These are phyloP conservation scores for Xylariales sp. DNA, from an alignment of 2,329 filamentous ascomycete genomes.

Conservation along the genomic window DNA sequence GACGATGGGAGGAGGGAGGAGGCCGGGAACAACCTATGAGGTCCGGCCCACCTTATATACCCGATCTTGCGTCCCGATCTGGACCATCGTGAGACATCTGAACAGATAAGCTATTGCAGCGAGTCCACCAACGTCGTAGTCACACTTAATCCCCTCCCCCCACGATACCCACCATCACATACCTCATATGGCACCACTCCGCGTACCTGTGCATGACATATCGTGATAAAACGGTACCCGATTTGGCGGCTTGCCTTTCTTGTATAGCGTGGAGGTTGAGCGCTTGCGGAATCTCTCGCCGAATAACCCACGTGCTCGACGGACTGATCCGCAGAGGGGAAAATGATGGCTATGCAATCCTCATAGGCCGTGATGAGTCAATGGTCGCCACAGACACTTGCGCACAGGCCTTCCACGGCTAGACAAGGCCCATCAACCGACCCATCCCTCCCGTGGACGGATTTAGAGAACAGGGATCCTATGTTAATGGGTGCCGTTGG, in stretches of 20 bases:
- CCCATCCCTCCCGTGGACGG: slow-evolving; percentile 13
- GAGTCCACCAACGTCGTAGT: slow-evolving; percentile 27
- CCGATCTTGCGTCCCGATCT: slow-evolving; percentile 19
- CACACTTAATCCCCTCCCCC: slow-evolving; percentile 32
- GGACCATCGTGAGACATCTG: slow-evolving; percentile 15
- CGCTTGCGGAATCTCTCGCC: slow-evolving; percentile 22
- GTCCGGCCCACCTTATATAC: slow-evolving; percentile 31
- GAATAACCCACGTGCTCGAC: slow-evolving; percentile 30
- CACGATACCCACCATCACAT: slow-evolving; percentile 35
- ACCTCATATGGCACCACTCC: slow-evolving; percentile 29
- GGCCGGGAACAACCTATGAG: slow-evolving; percentile 9
- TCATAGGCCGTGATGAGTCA: slow-evolving; percentile 25
- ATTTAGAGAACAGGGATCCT: slow-evolving; percentile 27
- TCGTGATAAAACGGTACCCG: slow-evolving; percentile 17
- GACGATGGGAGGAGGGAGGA: slow-evolving; percentile 19
- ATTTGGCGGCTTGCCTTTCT: slow-evolving; percentile 28
- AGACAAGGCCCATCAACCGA: slow-evolving; percentile 26
- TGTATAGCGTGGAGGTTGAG: slow-evolving; percentile 25
- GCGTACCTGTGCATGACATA: slow-evolving; percentile 25
- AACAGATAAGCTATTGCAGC: slow-evolving; percentile 21
- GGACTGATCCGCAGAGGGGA: slow-evolving; percentile 24
- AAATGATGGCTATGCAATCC: slow-evolving; percentile 24
- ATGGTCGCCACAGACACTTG: slow-evolving; percentile 26
- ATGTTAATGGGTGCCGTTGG: slow-evolving; percentile 26
- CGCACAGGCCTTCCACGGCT: slow-evolving; percentile 35